Base-by-base conservation (phyloP, 495 filamentous ascomycete genomes). In the Pseudomonodictys pantanalensis region DNA sequence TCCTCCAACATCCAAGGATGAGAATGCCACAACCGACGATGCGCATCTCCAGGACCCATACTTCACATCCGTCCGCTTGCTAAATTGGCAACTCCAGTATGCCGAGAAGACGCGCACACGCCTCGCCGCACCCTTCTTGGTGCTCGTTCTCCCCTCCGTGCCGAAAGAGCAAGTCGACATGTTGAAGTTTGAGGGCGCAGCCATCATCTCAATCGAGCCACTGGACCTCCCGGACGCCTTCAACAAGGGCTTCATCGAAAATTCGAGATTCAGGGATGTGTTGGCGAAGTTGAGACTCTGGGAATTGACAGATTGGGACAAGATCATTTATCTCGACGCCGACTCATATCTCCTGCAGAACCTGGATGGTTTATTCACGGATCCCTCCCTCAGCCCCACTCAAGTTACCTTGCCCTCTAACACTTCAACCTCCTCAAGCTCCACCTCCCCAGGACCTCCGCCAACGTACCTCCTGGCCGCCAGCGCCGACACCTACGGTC, bases 271-370 rank as follows among this genome's bases (percentile, higher is more conserved):
- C 35, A 35, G 57, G 23, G 48, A 60, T 38, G 57, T 53, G 4
- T 44, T 45, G 25, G 64, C 67, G 0, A 69, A 69, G 25, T 48
- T 69, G 3, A 48, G 60, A 15, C 48, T 65, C 2, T 69, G 59
- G 60, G 17, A 67, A 44, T 41, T 69, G 17, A 62, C 51, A 15
- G 59, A 67, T 30, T 69, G 52, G 45, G 59, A 64, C 12, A 67
- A 44, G 29, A 56, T 69, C 29, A n/a, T 58, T 17, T 67, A 65
- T 52, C 20, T 69, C 2, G 67, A 67, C 30, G 59, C 52, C 8
- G 59, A 67, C 43, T 61, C 64, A 12, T 48, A 67, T 20, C 47
- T 69, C n/a, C 57, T 58, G 6, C 30, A 51, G 11, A 62, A 51
- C 6, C 43, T 67, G 2, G 64, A 67, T 30, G 53, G 26, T 8